Evolutionary conservation across 148 eudicot genomes (phyloP).

Genomic region (Vaccinium corymbosum): DNA sequence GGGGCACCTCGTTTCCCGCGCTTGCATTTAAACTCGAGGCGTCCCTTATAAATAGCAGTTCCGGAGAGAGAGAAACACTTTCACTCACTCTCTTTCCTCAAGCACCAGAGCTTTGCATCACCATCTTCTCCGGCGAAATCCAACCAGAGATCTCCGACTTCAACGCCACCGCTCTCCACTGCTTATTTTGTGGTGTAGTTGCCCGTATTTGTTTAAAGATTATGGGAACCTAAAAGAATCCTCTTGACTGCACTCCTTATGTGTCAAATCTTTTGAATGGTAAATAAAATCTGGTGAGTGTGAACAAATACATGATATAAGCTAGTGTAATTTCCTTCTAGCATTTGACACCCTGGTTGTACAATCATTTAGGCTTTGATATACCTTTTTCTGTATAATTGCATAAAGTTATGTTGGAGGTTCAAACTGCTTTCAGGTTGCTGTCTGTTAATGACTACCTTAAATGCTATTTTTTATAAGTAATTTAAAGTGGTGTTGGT

Average conservation of each 20-base stretch:
- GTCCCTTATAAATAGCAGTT: no score
- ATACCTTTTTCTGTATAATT: background rate
- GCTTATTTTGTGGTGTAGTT: background rate
- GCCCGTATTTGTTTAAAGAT: background rate
- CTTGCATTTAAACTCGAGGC: no score
- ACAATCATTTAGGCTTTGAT: background rate
- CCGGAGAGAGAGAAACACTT: no score
- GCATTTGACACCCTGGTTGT: background rate
- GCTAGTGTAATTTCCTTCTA: background rate
- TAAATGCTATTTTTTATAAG: background rate
- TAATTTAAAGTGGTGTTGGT: conserved; percentile 20
- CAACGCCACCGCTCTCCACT: no score
- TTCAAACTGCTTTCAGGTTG: background rate
- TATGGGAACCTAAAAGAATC: background rate
- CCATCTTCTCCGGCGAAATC: no score
- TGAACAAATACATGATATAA: background rate
- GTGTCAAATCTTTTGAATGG: background rate
- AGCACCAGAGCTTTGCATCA: no score
- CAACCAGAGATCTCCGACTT: no score
- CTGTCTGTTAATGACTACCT: background rate
- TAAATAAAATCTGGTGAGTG: background rate
- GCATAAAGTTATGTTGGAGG: background rate
- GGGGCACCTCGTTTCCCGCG: no score
- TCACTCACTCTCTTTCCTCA: no score
- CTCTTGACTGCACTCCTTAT: background rate